Base-by-base conservation (phyloP, 371 early-diverging fungal genomes). In the Umbelopsis sp. region DNA sequence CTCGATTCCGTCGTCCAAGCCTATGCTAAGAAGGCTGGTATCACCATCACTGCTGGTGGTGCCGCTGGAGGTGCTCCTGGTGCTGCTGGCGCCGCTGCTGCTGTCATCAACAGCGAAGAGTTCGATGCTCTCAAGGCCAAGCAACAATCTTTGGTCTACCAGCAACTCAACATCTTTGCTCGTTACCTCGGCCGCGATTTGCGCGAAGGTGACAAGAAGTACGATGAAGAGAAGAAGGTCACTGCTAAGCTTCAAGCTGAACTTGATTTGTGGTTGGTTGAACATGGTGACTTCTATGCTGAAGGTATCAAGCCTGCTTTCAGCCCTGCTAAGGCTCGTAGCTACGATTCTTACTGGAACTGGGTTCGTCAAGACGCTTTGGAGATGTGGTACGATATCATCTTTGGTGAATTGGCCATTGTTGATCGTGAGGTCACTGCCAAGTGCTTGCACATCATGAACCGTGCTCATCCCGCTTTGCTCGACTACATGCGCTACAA, bases 331-430 rank as follows among this genome's bases (percentile, higher is more conserved):
- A 98, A 96, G 87, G 96, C 92, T 44, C 94, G 98, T 51, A 82
- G 77, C 29, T 97, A 94, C 73, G 96, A 96, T 70, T 97, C 97
- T 37, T 91, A 92, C 88, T 98, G 98, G 98, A 98, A 98, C 85
- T 98, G 98, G 98, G 94, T 92, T 62, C 92, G 96, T 67, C 95
- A 95, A 76, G 96, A 98, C 78, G 95, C 94, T 12, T 80, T 96
- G 52, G 87, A 90, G 52, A 86, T 96, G 73, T 93, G 94, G 85
- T 96, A 93, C 77, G 96, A 95, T 76, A 90, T 96, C 69, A 86
- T 97, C 80, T 96, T 94, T 80, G 97, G 97, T 69, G 88, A 92
- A 45, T 84, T 96, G 65, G 91, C 92, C 65, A 90, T 86, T 69
- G 94, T 97, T 24, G 96, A 97, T 79, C 93, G 96, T 76, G 96